Conservation (phyloP, 163 green algal genomes). For the Volvox carteri region DNA sequence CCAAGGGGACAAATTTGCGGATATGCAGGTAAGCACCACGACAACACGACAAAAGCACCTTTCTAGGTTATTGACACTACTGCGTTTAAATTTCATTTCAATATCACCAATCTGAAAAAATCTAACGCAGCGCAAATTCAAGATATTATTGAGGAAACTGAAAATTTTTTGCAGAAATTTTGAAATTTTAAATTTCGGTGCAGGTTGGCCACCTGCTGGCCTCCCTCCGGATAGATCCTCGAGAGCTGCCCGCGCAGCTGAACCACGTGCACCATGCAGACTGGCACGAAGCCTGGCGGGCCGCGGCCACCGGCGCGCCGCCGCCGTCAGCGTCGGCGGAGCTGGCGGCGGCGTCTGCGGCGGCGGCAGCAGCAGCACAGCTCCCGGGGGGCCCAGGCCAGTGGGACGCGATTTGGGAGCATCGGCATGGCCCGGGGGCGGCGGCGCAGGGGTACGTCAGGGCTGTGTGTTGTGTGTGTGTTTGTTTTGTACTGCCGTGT, state of each 20-base stretch:
- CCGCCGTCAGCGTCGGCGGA: slow-evolving; percentile 41
- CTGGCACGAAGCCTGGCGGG: slow-evolving; percentile 67
- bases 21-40: slow-evolving; percentile 70
- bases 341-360: slow-evolving; percentile 55
- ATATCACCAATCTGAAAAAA: too few relatives aligned
- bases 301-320: background rate
- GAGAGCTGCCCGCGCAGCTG: slow-evolving; percentile 68
- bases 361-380: slow-evolving; percentile 35
- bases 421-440: slow-evolving; percentile 19
- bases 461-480: too few relatives aligned
- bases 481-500: too few relatives aligned
- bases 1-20: slow-evolving; percentile 77
- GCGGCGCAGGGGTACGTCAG: background rate
- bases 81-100: too few relatives aligned
- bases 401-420: slow-evolving; percentile 74
- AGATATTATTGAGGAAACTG: too few relatives aligned
- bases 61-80: too few relatives aligned
- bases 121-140: too few relatives aligned
- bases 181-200: background rate
- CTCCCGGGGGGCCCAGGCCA: background rate
- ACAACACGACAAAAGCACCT: too few relatives aligned
- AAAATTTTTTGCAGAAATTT: too few relatives aligned
- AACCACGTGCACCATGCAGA: slow-evolving; percentile 53
- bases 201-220: slow-evolving; percentile 89
- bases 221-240: slow-evolving; percentile 86